Conservation (phyloP, 2,329 filamentous ascomycete genomes). For the Lachnellula hyalina region DNA sequence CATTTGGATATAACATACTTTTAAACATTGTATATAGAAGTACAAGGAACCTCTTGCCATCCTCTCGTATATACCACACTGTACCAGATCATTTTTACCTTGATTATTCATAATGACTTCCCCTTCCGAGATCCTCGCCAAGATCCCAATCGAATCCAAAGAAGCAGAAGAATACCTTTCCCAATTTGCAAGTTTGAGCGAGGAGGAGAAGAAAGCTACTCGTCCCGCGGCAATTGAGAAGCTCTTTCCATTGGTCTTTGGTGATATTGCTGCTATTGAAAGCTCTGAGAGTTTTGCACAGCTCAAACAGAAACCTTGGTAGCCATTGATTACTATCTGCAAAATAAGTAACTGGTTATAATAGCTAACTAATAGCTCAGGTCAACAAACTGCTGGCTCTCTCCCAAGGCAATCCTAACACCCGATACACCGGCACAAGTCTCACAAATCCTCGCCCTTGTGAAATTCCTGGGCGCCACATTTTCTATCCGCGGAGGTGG, state of each 20-base stretch:
- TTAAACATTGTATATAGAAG: no score
- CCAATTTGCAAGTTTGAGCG: neutral
- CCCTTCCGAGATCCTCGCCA: slow-evolving; percentile 39
- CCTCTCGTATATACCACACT: no score
- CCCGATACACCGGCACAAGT: neutral
- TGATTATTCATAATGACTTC: slow-evolving; percentile 48
- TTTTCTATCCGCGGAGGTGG: neutral
- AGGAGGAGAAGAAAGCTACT: neutral
- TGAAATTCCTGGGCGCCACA: neutral
- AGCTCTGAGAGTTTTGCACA: neutral
- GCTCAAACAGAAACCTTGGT: slow-evolving; percentile 8
- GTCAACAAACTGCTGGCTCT: neutral
- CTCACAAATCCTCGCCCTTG: neutral
- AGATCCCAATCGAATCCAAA: neutral
- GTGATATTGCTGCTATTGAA: neutral
- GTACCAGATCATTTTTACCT: slow-evolving; percentile 29
- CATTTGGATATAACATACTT: no score
- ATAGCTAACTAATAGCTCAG: neutral
- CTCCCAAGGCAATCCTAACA: neutral
- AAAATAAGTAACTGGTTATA: neutral
- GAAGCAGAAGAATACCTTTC: neutral
- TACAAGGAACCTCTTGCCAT: no score
- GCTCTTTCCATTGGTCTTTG: neutral
- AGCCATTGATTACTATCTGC: neutral
- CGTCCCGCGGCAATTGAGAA: neutral